phyloP scores from a whole-genome alignment of 805 yeast genomes.

The Schwanniomyces occidentalis region DNA sequence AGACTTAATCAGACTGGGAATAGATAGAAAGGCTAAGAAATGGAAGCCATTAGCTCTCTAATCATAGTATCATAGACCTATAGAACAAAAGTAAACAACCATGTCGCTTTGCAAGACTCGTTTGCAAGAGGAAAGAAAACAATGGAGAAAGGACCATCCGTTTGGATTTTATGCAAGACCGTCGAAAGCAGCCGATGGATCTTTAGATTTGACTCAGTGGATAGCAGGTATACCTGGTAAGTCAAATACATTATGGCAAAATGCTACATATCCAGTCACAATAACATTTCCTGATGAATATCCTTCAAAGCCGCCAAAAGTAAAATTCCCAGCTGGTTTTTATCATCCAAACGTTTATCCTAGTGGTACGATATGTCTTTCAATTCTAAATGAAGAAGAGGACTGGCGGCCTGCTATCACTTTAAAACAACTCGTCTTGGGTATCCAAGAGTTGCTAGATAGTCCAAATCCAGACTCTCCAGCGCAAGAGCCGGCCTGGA shows the following conservation, averaged over 20 bases:
- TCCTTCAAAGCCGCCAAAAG: slow-evolving; percentile 96
- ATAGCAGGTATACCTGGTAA: slow-evolving; percentile 96
- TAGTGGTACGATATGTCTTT: slow-evolving; percentile 92
- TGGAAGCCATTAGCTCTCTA: no score
- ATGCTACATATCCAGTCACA: slow-evolving; percentile 84
- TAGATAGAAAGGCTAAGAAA: no score
- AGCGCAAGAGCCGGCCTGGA: slow-evolving; percentile 97
- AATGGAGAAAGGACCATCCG: slow-evolving; percentile 98
- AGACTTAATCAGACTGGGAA: not conserved
- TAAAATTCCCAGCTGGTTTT: slow-evolving; percentile 83
- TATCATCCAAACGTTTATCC: slow-evolving; percentile 98
- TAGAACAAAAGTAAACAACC: no score
- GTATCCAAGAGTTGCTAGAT: slow-evolving; percentile 87
- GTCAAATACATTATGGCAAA: slow-evolving; percentile 81
- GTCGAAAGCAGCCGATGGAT: slow-evolving; percentile 72
- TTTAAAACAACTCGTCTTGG: slow-evolving; percentile 82
- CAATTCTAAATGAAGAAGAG: slow-evolving; percentile 90
- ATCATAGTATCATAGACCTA: no score
- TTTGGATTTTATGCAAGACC: slow-evolving; percentile 97
- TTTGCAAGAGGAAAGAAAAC: slow-evolving; percentile 92
- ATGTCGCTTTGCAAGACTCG: slow-evolving; percentile 73
- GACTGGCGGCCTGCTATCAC: slow-evolving; percentile 99
- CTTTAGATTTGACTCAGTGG: slow-evolving; percentile 85
- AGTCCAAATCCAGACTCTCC: slow-evolving; percentile 95
- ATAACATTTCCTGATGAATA: slow-evolving; percentile 85